These are phyloP conservation scores for Suhomyces kilbournensis DNA, from an alignment of 805 yeast species.

Conservation along the genomic window DNA sequence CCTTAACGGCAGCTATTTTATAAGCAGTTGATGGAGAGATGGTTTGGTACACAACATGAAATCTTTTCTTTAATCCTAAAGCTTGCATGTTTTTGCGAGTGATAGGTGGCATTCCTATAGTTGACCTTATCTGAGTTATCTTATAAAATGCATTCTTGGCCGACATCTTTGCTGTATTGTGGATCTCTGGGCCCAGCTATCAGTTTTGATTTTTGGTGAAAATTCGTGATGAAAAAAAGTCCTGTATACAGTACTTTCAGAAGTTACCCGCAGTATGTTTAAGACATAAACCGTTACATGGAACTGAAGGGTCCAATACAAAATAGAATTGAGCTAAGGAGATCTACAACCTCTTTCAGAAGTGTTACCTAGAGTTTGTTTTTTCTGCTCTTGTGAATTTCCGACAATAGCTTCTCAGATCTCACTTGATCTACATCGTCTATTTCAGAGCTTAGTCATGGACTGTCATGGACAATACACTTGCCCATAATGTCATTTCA, in stretches of 20 bases:
- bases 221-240: not conserved
- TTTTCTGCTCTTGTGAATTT: not conserved
- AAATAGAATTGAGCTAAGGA: not conserved
- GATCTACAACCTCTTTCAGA: not conserved
- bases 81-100: constrained; percentile 62
- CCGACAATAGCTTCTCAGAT: not conserved
- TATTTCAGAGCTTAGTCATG: not conserved
- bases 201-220: not conserved
- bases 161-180: constrained; percentile 6
- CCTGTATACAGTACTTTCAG: not conserved
- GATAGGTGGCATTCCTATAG: constrained; percentile 77
- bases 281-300: not conserved
- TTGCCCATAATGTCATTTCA: constrained; percentile 9
- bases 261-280: not conserved
- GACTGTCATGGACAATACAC: constrained; percentile 6
- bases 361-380: no score
- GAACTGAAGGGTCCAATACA: not conserved
- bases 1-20: constrained; percentile 77
- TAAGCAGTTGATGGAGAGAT: constrained; percentile 84
- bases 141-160: constrained; percentile 36
- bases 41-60: constrained; percentile 67
- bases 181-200: not conserved
- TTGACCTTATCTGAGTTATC: constrained; percentile 74
- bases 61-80: constrained; percentile 73
- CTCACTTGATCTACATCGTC: not conserved